Percentiles rank a stretch among this genome's conserved stretches.
phyloP scores from a whole-genome alignment of 306 rosid species.

The Acmispon strigosus region DNA sequence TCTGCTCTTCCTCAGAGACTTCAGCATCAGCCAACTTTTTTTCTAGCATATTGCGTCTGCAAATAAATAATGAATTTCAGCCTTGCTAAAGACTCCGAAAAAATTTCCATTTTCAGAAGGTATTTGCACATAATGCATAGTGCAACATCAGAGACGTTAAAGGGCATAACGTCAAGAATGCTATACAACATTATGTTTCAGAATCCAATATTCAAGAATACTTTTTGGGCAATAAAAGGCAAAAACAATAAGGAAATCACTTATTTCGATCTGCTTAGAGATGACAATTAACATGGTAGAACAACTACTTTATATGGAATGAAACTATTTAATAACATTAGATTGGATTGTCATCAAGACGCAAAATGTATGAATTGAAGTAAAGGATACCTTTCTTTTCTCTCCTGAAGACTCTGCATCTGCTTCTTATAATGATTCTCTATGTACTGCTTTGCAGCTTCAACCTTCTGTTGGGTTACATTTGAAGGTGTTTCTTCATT shows the following conservation, averaged over 20 bases:
- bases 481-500: conserved; percentile 59
- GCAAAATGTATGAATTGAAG: conserved; percentile 6
- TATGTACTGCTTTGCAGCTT: conserved; percentile 81
- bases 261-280: neutral
- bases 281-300: neutral
- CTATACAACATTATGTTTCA: neutral
- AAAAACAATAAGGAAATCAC: conserved; percentile 1
- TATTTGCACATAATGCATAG: neutral
- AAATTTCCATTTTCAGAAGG: neutral
- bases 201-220: neutral
- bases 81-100: neutral
- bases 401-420: conserved; percentile 73
- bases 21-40: conserved; percentile 93
- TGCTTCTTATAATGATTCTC: conserved; percentile 83
- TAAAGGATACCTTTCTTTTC: conserved; percentile 68
- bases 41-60: conserved; percentile 71
- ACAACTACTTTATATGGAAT: neutral
- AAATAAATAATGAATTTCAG: neutral
- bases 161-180: neutral
- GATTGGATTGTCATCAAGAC: neutral
- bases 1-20: conserved; percentile 74
- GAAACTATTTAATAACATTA: neutral
- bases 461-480: conserved; percentile 64
- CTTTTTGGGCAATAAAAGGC: neutral
- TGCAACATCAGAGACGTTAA: neutral